Base-by-base conservation (phyloP, 2,329 filamentous ascomycete species). In the Colletotrichum chrysophilum region DNA sequence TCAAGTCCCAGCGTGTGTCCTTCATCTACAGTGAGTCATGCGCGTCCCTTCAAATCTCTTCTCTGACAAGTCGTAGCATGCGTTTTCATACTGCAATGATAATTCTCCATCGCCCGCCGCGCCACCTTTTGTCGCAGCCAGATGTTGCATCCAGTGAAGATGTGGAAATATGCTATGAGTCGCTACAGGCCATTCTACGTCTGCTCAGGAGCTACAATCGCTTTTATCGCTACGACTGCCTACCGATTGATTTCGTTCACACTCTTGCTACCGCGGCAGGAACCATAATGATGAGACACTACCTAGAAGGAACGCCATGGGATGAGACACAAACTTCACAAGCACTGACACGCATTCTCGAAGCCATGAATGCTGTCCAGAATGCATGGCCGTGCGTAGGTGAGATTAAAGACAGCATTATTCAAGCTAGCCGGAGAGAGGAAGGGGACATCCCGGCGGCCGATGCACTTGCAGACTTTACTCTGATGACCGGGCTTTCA, bases 281-380 rank as follows among this genome's bases (percentile, higher is more conserved):
- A 34, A 85, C 86, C 1, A 80, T 89, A 30, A 81, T 89, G 77
- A 88, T 89, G 86, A 85, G 86, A 68, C 82, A 86, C 2, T 85
- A 85, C 71, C 81, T 89, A 52, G 82, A 87, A 34, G 79, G 81
- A 9, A 81, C 83, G 0, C 81, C 85, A 0, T 86, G 84, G 84
- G 83, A 84, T 38, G 86, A 88, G 74, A 79, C 81, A 0, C 83
- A 89, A 65, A 88, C 92, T 32, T 86, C 89, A 1, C 84, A 83
- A 32, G 87, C 88, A 21, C 82, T 93, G 28, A 86, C 87, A 10
- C 84, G 87, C 18, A 84, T 87, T n/a, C 80, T 87, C 1, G 86
- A 89, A 6, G 87, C 88, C 43, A 88, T 91, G 76, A 84, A 88
- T 38, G 84, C 86, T n/a, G 88, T 92, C 38, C 84, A 91, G 34